These are phyloP conservation scores for Eucalyptus curtisii DNA, from an alignment of 345 rosid species.

Conservation along the genomic window DNA sequence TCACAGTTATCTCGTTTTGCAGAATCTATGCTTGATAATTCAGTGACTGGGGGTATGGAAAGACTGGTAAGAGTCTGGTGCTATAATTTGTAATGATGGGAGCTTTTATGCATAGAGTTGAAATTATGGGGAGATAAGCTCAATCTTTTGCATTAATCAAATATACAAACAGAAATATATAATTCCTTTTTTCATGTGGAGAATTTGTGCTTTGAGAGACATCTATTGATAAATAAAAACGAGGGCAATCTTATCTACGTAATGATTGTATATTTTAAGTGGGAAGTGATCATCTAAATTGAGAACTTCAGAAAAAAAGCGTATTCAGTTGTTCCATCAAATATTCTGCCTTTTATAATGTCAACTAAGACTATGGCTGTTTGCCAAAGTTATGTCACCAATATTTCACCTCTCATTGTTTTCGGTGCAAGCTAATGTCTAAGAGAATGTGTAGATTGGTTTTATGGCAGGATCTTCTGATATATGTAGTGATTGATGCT, in stretches of 20 bases:
- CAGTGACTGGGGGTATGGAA: slow-evolving; percentile 43
- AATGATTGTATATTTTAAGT: neutral
- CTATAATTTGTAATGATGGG: neutral
- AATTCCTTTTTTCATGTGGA: neutral
- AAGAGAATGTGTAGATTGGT: neutral
- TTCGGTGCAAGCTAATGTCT: neutral
- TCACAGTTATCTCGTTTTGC: slow-evolving; percentile 98
- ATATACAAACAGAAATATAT: neutral
- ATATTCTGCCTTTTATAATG: neutral
- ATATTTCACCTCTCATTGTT: neutral
- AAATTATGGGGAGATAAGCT: neutral
- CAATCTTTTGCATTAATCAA: neutral
- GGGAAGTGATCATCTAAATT: neutral
- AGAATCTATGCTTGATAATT: slow-evolving; percentile 56
- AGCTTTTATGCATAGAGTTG: neutral
- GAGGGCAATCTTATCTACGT: neutral
- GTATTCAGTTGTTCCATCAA: neutral
- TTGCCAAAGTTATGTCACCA: neutral
- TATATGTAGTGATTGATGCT: neutral
- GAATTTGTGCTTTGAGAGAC: neutral
- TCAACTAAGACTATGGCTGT: neutral
- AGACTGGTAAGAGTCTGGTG: slow-evolving; percentile 42
- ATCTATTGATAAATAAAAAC: neutral
- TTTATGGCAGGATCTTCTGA: neutral
- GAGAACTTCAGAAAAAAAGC: neutral